Evolutionary conservation across 1,284 basidiomycete genomes (phyloP).

Genomic region (Retiboletus flavoniger): DNA sequence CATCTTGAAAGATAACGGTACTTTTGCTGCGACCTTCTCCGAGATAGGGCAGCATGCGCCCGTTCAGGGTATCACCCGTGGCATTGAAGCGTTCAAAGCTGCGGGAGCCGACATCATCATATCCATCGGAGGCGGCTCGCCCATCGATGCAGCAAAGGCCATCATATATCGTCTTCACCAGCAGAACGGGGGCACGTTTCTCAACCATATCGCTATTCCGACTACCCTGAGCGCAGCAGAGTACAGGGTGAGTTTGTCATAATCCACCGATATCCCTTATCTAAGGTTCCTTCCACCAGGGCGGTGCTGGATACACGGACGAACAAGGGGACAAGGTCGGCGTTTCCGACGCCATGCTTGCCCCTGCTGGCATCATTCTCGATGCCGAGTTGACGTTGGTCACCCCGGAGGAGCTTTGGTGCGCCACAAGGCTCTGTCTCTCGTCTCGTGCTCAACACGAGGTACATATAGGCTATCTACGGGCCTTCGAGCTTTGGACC

Average conservation of each 20-base stretch:
- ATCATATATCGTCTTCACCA: slow-evolving; percentile 63
- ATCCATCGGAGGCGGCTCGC: slow-evolving; percentile 77
- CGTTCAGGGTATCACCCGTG: slow-evolving; percentile 65
- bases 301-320: slow-evolving; percentile 73
- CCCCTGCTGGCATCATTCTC: slow-evolving; percentile 71
- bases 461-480: slow-evolving; percentile 62
- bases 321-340: slow-evolving; percentile 67
- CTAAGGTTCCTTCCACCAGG: slow-evolving; percentile 32
- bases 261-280: neutral
- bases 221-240: slow-evolving; percentile 83
- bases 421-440: slow-evolving; percentile 19
- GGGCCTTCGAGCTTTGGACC: slow-evolving; percentile 75
- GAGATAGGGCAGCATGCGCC: slow-evolving; percentile 79
- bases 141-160: slow-evolving; percentile 74
- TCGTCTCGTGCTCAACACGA: slow-evolving; percentile 19
- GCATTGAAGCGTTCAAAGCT: slow-evolving; percentile 55
- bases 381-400: slow-evolving; percentile 73
- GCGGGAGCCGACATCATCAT: slow-evolving; percentile 66
- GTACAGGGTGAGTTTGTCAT: slow-evolving; percentile 51
- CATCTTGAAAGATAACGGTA: slow-evolving; percentile 53
- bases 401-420: slow-evolving; percentile 78
- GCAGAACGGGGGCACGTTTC: slow-evolving; percentile 47
- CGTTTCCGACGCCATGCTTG: slow-evolving; percentile 53
- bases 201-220: slow-evolving; percentile 69
- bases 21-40: slow-evolving; percentile 66